Evolutionary conservation across 1,284 basidiomycete species (phyloP).

Genomic region (Cryptococcus depauperatus): DNA sequence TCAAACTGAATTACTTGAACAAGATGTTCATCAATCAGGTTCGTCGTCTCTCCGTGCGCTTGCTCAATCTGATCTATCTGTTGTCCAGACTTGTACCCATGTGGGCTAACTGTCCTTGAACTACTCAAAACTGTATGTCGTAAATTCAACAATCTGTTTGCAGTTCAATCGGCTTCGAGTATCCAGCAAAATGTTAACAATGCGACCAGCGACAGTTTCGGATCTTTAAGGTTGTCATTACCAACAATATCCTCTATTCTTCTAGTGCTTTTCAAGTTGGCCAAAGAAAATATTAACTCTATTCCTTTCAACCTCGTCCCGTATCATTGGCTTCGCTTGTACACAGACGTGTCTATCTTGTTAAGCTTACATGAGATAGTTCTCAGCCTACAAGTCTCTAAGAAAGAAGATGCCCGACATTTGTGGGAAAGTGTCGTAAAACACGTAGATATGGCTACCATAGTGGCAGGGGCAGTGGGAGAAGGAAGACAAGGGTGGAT

Average conservation of each 20-base stretch:
- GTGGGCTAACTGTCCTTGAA: no score
- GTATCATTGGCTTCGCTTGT: constrained; percentile 43
- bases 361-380: constrained; percentile 16
- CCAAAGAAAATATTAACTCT: constrained; percentile 44
- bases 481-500: constrained; percentile 55
- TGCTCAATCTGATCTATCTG: no score
- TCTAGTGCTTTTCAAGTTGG: constrained; percentile 35
- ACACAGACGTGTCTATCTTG: constrained; percentile 46
- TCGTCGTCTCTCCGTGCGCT: no score
- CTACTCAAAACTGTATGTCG: no score
- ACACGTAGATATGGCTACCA: constrained; percentile 67
- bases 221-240: no score
- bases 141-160: no score
- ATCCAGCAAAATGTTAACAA: no score
- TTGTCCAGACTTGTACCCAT: no score
- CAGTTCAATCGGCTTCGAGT: no score
- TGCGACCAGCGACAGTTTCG: no score
- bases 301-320: constrained; percentile 45
- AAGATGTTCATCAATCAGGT: no score
- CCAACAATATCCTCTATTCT: not conserved
- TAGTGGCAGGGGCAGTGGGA: constrained; percentile 73
- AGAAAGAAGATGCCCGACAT: not conserved
- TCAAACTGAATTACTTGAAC: no score
- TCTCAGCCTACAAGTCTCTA: not conserved
- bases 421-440: constrained; percentile 44